Conservation (phyloP, 176 grass and related monocot species). For the Eleusine indica region DNA sequence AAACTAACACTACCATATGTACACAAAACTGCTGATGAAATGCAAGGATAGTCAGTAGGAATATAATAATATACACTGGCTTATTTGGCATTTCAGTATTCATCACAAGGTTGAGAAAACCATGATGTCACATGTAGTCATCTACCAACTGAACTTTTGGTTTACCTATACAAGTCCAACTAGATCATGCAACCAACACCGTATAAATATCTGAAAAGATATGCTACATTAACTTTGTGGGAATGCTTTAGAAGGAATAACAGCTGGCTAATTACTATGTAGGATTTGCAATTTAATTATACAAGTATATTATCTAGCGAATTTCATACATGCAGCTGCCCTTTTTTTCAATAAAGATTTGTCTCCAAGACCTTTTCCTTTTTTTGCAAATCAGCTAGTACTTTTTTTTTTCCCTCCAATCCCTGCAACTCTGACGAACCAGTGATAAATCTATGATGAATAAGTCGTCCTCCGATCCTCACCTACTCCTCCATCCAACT, state of each 20-base stretch:
- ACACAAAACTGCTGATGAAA: not conserved
- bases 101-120: not conserved
- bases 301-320: not conserved
- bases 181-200: not conserved
- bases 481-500: conserved; percentile 33
- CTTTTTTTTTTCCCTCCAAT: too few relatives aligned
- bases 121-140: not conserved
- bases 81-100: not conserved
- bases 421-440: not conserved
- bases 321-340: not conserved
- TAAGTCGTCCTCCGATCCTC: not conserved
- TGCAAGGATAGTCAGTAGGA: not conserved
- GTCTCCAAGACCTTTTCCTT: not conserved
- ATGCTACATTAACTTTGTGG: not conserved
- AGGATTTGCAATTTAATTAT: not conserved
- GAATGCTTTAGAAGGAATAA: not conserved
- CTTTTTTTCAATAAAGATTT: not conserved
- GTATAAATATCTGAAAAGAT: not conserved
- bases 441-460: not conserved
- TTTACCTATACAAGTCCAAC: not conserved
- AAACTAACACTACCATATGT: not conserved
- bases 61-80: too few relatives aligned
- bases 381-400: not conserved
- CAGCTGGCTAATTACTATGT: not conserved
- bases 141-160: not conserved